Percentiles rank a stretch among this genome's conserved stretches.
phyloP scores from a whole-genome alignment of 352 stramenopile species.

The Stramenopiles sp. region DNA sequence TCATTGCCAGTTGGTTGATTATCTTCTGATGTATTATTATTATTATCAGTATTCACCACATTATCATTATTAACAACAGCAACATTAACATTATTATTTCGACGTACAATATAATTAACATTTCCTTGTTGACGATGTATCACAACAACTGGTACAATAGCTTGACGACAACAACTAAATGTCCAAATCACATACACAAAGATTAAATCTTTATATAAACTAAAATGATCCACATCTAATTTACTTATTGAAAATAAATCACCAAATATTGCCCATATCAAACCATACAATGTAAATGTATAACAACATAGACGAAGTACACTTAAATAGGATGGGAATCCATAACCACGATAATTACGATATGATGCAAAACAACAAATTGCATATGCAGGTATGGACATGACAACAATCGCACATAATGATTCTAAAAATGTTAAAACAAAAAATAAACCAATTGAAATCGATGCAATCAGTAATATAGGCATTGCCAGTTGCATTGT shows the following conservation, averaged over 20 bases:
- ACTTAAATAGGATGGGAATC: no score
- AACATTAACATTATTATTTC: no score
- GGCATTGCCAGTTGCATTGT: no score
- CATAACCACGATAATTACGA: neutral
- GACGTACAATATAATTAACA: no score
- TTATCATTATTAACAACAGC: no score
- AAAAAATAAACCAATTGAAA: neutral
- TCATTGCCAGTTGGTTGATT: no score
- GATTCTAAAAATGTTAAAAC: neutral
- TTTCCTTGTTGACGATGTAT: no score
- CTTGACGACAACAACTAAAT: neutral
- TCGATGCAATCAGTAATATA: neutral
- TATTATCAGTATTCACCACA: no score
- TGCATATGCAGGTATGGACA: neutral
- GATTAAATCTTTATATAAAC: no score
- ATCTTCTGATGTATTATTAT: no score
- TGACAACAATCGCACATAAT: neutral
- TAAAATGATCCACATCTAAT: neutral
- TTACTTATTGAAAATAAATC: neutral
- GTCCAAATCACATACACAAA: neutral
- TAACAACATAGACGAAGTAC: neutral
- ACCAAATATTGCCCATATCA: neutral
- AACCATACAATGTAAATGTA: neutral
- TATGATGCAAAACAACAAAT: neutral
- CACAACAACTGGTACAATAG: neutral